Base-by-base conservation (phyloP, 805 yeast species). In the Candida argentea region DNA sequence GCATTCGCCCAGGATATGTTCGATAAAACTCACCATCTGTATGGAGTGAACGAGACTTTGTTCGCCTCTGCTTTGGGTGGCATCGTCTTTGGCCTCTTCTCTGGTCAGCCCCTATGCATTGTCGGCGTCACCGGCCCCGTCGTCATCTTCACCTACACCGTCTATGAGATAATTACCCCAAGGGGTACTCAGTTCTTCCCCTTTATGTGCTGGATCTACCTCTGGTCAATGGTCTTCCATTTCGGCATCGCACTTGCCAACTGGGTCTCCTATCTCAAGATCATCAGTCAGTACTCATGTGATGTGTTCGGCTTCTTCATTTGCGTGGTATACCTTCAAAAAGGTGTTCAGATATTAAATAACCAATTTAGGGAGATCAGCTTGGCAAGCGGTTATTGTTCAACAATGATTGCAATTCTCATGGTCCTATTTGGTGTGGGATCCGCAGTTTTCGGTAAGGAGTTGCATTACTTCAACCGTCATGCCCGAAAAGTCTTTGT, bases 81-180 rank as follows among this genome's bases (percentile, higher is more conserved):
- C 0, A 67, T 87, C 4, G 75, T 83, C 2, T 89, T 91, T 58
- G 95, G 97, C 0, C 40, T 82, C 5, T 61, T 87, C 32, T 66
- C 81, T 0, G 97, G 96, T 0, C 95, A 87, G 42, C 98, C 98
- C 0, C 54, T 91, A 16, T 83, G 95, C 43, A 82, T 89, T 15
- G 97, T 91, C 6, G 98, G 98, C 3, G 96, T 89, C 4, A 91
- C 97, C 0, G 98, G 97, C 0, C 98, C 98, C 0, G 78, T 91
- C 10, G 60, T 94, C 2, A 87, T 89, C 35, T 89, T 91, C 65
- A 83, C 83, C 45, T 86, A 85, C 44, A 91, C 97, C 0, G 87
- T 91, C 1, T 83, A 77, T 46, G 79, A 78, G 34, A 65, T 83
- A 27, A 66, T 83, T 20, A 55, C 48, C 14, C 76, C 82, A 0